Conservation (phyloP, 73 alveolate genomes). For the Tetrahymena thermophila region DNA sequence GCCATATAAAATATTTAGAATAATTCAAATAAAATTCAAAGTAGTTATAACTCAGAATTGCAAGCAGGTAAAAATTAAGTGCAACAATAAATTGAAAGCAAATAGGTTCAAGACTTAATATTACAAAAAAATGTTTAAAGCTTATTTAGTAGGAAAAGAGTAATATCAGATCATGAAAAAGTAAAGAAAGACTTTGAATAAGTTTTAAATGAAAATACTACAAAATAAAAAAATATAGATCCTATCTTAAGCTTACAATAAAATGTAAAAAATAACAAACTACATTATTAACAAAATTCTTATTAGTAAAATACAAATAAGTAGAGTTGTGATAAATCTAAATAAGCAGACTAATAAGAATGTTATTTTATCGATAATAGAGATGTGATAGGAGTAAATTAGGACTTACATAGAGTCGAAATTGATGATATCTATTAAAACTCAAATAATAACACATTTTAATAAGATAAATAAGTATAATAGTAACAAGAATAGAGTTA, state of each 20-base stretch:
- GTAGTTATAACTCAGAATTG: neutral
- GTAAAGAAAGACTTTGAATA: neutral
- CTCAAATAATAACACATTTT: too few relatives aligned
- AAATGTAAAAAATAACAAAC: too few relatives aligned
- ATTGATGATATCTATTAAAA: neutral
- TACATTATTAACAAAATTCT: neutral
- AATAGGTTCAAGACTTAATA: neutral
- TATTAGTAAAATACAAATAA: neutral
- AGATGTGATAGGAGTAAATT: neutral
- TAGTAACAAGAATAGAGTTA: neutral
- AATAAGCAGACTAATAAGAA: neutral
- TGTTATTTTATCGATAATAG: neutral
- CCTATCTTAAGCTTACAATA: too few relatives aligned
- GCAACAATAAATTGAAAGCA: neutral
- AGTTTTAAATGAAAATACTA: neutral
- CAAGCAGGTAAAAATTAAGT: neutral
- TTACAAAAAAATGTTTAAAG: neutral
- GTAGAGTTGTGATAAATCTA: neutral
- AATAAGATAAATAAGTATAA: too few relatives aligned
- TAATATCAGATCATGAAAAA: neutral
- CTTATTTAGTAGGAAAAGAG: neutral
- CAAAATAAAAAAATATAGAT: neutral
- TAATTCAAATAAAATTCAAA: too few relatives aligned
- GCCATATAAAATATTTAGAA: too few relatives aligned
- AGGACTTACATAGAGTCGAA: neutral